A percentile compares a stretch with the other conserved stretches of the same genome.
These are phyloP conservation scores for Phytopythium vexans DNA, from an alignment of 352 stramenopile genomes.

Conservation along the genomic window DNA sequence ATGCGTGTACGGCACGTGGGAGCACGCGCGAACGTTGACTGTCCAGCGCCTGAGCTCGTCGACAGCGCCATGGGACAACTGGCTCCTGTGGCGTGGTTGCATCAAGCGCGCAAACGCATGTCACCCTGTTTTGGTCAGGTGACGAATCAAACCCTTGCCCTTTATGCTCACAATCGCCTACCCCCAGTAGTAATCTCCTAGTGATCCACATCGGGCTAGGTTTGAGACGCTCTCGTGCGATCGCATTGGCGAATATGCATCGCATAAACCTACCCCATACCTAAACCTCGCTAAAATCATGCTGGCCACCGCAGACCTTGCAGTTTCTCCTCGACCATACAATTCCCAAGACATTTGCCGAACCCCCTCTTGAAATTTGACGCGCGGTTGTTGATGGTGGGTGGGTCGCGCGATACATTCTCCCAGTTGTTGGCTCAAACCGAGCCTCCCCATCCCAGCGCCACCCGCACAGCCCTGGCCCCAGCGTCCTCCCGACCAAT, in stretches of 20 bases:
- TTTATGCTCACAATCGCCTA: not conserved
- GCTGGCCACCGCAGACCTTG: conserved; percentile 1
- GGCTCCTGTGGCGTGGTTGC: too few species aligned
- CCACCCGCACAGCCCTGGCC: conserved; percentile 9
- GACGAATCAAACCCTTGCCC: too few species aligned
- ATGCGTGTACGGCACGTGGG: too few species aligned
- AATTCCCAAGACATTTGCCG: conserved; percentile 23
- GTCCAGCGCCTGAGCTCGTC: too few species aligned
- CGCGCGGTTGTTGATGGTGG: conserved; percentile 12
- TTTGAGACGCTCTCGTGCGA: not conserved
- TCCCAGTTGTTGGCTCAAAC: conserved; percentile 8
- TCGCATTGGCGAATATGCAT: too few species aligned
- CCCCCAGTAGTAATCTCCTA: not conserved
- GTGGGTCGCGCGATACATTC: conserved; percentile 19
- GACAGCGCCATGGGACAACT: too few species aligned
- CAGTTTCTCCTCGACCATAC: conserved; percentile 15
- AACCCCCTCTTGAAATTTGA: conserved; percentile 32
- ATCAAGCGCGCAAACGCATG: too few species aligned
- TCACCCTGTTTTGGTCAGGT: too few species aligned
- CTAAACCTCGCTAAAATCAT: not conserved
- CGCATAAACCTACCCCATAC: not conserved
- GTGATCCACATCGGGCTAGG: not conserved
- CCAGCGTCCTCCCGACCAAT: not conserved
- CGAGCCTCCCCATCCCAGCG: conserved; percentile 4
- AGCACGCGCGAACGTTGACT: too few species aligned